phyloP scores from a whole-genome alignment of 768 basidiomycete genomes.

The Ephemerocybe angulata region DNA sequence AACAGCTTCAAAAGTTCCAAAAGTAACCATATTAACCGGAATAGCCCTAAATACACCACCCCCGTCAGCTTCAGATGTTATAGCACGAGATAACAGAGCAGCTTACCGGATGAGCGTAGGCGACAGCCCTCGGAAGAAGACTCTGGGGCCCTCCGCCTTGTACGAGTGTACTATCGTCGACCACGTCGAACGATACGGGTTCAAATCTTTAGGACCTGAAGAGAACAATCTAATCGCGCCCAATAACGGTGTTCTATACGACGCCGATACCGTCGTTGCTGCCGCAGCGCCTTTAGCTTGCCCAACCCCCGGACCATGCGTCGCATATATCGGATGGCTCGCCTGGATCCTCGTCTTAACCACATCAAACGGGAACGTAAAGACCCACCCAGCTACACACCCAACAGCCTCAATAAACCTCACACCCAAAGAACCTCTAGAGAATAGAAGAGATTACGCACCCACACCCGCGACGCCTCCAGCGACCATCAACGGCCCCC shows the following conservation, averaged over 20 bases:
- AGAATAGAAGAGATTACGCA: conserved; percentile 11
- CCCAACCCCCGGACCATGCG: background rate
- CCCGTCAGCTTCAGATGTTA: background rate
- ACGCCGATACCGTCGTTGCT: background rate
- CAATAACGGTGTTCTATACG: background rate
- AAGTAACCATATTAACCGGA: conserved; percentile 84
- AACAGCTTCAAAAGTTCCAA: conserved; percentile 66
- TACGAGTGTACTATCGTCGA: conserved; percentile 62
- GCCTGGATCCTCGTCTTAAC: conserved; percentile 88
- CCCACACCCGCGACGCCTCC: conserved; percentile 74
- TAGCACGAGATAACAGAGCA: conserved; percentile 1
- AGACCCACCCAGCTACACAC: conserved; percentile 61
- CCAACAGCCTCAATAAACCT: background rate
- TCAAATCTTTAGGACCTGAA: conserved; percentile 14
- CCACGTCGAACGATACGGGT: conserved; percentile 57
- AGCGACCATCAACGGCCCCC: conserved; percentile 62
- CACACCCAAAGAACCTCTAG: background rate
- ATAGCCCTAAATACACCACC: conserved; percentile 49
- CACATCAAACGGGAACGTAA: conserved; percentile 86
- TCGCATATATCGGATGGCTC: conserved; percentile 21
- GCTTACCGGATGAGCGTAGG: conserved; percentile 79
- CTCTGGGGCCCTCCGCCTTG: conserved; percentile 57
- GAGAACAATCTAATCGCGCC: background rate
- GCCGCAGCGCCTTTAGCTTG: background rate
- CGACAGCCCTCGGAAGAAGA: conserved; percentile 73